phyloP scores from a whole-genome alignment of 345 rosid species.

The Salix dunnii region DNA sequence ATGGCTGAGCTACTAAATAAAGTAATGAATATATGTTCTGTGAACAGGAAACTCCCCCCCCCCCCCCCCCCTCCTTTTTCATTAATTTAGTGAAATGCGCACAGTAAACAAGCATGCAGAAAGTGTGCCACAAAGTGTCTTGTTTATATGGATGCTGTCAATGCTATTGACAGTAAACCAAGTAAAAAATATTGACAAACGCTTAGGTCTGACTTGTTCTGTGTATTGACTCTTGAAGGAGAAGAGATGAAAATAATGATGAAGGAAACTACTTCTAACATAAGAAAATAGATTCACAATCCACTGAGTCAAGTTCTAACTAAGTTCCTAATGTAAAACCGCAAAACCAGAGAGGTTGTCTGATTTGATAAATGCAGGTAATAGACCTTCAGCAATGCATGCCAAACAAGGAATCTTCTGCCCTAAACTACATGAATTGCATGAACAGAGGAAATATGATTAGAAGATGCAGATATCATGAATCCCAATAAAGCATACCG shows the following conservation, averaged over 20 bases:
- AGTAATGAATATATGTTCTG: neutral
- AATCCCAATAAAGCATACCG: neutral
- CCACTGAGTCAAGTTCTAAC: neutral
- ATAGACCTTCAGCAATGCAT: neutral
- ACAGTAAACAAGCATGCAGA: neutral
- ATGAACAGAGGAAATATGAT: neutral
- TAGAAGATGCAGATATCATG: neutral
- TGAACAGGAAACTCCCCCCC: neutral
- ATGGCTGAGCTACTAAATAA: constrained; percentile 11
- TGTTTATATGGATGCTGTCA: neutral
- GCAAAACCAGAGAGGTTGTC: neutral
- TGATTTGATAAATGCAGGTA: neutral
- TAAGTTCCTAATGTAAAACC: neutral
- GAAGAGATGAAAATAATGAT: neutral
- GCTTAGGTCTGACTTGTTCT: neutral
- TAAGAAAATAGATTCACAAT: neutral
- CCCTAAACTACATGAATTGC: neutral
- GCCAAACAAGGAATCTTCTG: neutral
- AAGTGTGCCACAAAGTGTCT: neutral
- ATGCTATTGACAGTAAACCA: neutral
- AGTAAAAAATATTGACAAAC: neutral
- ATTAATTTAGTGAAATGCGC: neutral
- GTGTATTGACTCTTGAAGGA: neutral
- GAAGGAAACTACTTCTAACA: neutral
- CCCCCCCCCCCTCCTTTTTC: neutral